Base-by-base conservation (phyloP, 495 filamentous ascomycete genomes). In the Penicillium taxi region DNA sequence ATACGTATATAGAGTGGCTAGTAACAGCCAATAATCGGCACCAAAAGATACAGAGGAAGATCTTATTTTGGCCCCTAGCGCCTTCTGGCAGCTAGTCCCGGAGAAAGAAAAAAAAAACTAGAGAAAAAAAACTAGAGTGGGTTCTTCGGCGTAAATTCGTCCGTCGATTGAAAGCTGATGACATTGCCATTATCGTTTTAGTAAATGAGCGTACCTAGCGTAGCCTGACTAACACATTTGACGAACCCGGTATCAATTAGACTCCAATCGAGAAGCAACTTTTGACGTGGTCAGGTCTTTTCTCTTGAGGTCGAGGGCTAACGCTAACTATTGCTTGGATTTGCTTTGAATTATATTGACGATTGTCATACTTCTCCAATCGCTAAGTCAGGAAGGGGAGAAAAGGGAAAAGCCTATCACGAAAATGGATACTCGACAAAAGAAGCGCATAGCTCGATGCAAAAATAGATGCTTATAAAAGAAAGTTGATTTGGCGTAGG, bases 1-100 rank as follows among this genome's bases (percentile, higher is more conserved):
- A n/a, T n/a, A n/a, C n/a, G n/a, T 45, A 42, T 14, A 63, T 64
- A 36, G 56, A 60, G 38, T 64, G 48, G 55, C 52, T 50, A 41
- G 41, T 62, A 7, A 43, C 35, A 24, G 20, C 63, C 16, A 57
- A 59, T 17, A 58, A 58, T 12, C 43, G 47, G 42, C 59, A 6
- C 24, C 35, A 16, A 47, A 44, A 35, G 51, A 59, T 27, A 61
- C 49, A 15, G 58, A 60, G 37, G 36, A 41, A 35, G 43, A 58
- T 23, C 9, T 55, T 5, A 48, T 55, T 23, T 34, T 55, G 17
- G 47, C 36, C 26, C 50, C 52, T n/a, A 42, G 37, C 22, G 36
- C 25, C 31, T 59, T 47, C 35, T 58, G 51, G 58, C 18, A 52
- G 21, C 17, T 37, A 18, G 33, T 27, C 5, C 29, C 44, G 26